Evolutionary conservation across 108 stramenopile genomes (phyloP).

Genomic region (Discostella pseudostelligera): DNA sequence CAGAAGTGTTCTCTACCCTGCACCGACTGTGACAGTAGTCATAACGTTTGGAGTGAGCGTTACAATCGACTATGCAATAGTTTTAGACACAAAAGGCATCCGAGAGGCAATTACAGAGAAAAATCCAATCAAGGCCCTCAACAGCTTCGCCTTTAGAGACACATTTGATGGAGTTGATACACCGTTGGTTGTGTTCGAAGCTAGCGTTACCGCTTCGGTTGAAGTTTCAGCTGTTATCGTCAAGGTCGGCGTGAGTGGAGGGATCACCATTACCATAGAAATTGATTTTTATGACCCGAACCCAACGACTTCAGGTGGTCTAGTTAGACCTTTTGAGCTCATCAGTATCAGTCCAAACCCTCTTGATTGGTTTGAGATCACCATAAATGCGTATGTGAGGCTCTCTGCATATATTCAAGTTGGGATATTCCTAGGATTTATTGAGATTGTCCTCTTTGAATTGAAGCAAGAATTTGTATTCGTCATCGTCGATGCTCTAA

Average conservation of each 20-base stretch:
- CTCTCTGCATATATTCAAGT: slow-evolving; percentile 17
- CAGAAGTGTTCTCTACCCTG: background rate
- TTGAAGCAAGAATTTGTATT: background rate
- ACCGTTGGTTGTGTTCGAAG: slow-evolving; percentile 21
- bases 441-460: slow-evolving; percentile 11
- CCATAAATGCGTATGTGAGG: slow-evolving; percentile 11
- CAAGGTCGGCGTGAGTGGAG: slow-evolving; percentile 26
- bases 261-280: slow-evolving; percentile 20
- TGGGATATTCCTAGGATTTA: slow-evolving; percentile 19
- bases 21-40: slow-evolving; percentile 19
- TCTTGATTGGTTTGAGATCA: slow-evolving; percentile 46
- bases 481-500: slow-evolving; percentile 18
- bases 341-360: slow-evolving; percentile 15
- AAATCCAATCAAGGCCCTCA: slow-evolving; percentile 34
- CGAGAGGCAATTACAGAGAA: slow-evolving; percentile 23
- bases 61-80: slow-evolving; percentile 13
- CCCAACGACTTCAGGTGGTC: slow-evolving; percentile 27
- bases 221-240: slow-evolving; percentile 30
- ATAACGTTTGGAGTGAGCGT: slow-evolving; percentile 21
- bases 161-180: slow-evolving; percentile 42
- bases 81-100: slow-evolving; percentile 38
- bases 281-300: slow-evolving; percentile 42
- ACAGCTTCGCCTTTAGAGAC: slow-evolving; percentile 42
- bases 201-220: slow-evolving; percentile 8
- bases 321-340: slow-evolving; percentile 38